A percentile compares a stretch with the other conserved stretches of the same genome.
These are phyloP conservation scores for Monosporascus sp. DNA, from an alignment of 2,329 filamentous ascomycete genomes.

Conservation along the genomic window DNA sequence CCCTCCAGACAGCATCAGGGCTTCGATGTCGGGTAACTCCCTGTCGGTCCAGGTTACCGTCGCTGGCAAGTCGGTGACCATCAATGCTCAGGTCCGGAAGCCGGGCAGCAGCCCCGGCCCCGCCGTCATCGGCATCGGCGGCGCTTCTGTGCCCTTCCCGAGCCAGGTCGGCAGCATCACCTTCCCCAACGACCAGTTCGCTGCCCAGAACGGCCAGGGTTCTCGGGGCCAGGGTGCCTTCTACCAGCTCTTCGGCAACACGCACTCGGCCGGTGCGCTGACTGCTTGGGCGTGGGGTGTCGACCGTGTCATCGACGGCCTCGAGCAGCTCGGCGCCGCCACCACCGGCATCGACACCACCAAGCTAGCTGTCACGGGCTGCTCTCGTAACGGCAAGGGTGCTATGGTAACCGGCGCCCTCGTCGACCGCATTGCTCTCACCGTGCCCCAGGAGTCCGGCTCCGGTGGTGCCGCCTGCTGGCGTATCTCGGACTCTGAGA, in stretches of 20 bases:
- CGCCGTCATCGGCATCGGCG: slow-evolving; percentile 54
- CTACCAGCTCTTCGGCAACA: slow-evolving; percentile 53
- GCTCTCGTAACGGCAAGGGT: slow-evolving; percentile 61
- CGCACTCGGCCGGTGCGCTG: slow-evolving; percentile 51
- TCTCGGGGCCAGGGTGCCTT: slow-evolving; percentile 55
- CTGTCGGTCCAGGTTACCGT: slow-evolving; percentile 42
- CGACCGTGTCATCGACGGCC: slow-evolving; percentile 53
- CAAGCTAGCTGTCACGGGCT: slow-evolving; percentile 54
- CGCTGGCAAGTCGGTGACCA: slow-evolving; percentile 40
- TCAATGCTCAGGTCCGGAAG: slow-evolving; percentile 38
- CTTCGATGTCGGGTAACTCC: slow-evolving; percentile 35
- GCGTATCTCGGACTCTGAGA: slow-evolving; percentile 48
- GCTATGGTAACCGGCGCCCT: slow-evolving; percentile 58
- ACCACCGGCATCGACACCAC: slow-evolving; percentile 45
- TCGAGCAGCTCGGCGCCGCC: slow-evolving; percentile 43
- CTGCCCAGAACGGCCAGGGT: slow-evolving; percentile 38
- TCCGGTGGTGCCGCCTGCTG: slow-evolving; percentile 58
- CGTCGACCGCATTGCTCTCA: slow-evolving; percentile 54
- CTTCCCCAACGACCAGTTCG: slow-evolving; percentile 56
- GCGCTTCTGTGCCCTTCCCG: slow-evolving; percentile 50
- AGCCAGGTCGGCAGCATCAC: slow-evolving; percentile 50
- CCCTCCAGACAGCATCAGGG: slow-evolving; percentile 41
- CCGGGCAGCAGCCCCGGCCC: slow-evolving; percentile 45
- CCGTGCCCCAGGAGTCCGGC: slow-evolving; percentile 59
- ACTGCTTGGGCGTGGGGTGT: slow-evolving; percentile 63